A percentile compares a stretch with the other conserved stretches of the same genome.
Evolutionary conservation across 352 stramenopile genomes (phyloP).

Genomic region (Halophytophthora batemanensis): DNA sequence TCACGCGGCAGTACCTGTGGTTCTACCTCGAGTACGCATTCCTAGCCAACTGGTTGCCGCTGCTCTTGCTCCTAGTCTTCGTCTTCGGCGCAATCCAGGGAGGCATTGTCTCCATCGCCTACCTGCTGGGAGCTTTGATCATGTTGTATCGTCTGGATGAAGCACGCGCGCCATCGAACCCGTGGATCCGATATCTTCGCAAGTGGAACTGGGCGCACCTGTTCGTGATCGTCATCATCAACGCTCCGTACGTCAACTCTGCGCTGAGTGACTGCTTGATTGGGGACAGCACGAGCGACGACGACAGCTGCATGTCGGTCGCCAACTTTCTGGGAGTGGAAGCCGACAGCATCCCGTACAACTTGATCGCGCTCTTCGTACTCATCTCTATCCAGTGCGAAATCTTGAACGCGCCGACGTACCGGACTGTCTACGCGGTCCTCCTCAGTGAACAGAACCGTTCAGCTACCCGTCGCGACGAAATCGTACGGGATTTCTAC

Average conservation of each 20-base stretch:
- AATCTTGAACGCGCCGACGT: constrained; percentile 58
- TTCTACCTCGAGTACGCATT: constrained; percentile 68
- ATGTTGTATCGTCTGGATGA: constrained; percentile 84
- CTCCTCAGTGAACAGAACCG: constrained; percentile 47
- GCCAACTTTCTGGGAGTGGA: constrained; percentile 68
- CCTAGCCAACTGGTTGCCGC: constrained; percentile 59
- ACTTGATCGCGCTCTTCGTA: constrained; percentile 77
- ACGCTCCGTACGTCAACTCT: constrained; percentile 55
- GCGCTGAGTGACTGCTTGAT: constrained; percentile 53
- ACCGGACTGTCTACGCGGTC: constrained; percentile 53
- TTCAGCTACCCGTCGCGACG: constrained; percentile 45
- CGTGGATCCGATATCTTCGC: constrained; percentile 71
- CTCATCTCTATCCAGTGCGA: constrained; percentile 85
- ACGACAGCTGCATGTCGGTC: constrained; percentile 59
- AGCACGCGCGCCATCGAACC: constrained; percentile 42
- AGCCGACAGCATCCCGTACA: constrained; percentile 43
- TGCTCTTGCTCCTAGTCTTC: constrained; percentile 72
- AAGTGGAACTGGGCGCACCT: constrained; percentile 85
- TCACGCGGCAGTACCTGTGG: constrained; percentile 65
- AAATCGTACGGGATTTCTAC: constrained; percentile 67
- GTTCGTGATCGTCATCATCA: constrained; percentile 74
- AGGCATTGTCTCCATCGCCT: constrained; percentile 68
- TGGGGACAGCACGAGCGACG: constrained; percentile 15
- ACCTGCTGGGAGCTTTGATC: constrained; percentile 60
- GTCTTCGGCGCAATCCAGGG: constrained; percentile 66